Evolutionary conservation across 116 monocot species (phyloP).

Genomic region (Posidonia oceanica): DNA sequence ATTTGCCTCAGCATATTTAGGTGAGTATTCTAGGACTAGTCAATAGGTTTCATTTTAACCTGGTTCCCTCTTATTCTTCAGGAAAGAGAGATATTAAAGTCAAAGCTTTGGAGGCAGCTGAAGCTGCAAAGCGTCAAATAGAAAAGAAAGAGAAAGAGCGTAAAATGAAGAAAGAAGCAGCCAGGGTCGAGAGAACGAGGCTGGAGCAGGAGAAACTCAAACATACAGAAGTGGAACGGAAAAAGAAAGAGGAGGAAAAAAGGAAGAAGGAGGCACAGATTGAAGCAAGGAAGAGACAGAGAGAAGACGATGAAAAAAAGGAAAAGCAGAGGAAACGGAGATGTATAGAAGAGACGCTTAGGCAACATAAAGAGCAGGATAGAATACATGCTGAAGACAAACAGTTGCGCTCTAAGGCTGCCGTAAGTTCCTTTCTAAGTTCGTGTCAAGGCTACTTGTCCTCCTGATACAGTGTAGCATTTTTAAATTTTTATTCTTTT

Average conservation of each 20-base stretch:
- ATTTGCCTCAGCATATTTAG: too few species aligned
- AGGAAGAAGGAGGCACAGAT: conserved; percentile 35
- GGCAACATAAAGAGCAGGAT: conserved; percentile 17
- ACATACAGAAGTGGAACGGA: conserved; percentile 38
- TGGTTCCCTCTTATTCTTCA: conserved; percentile 5
- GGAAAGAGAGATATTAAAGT: conserved; percentile 80
- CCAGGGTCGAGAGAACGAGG: conserved; percentile 42
- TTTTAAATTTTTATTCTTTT: neutral
- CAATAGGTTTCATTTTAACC: too few species aligned
- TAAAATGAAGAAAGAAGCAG: conserved; percentile 62
- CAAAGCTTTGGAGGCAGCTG: conserved; percentile 82
- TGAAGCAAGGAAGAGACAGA: conserved; percentile 28
- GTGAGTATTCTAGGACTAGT: too few species aligned
- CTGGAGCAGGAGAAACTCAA: conserved; percentile 49
- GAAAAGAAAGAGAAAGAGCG: conserved; percentile 70
- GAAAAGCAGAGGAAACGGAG: conserved; percentile 44
- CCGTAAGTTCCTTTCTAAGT: conserved; percentile 10
- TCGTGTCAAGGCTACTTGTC: neutral
- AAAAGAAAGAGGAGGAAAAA: conserved; percentile 52
- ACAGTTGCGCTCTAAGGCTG: conserved; percentile 17
- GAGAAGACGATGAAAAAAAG: conserved; percentile 25
- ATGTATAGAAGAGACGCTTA: conserved; percentile 32
- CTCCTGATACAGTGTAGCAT: neutral
- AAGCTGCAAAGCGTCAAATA: conserved; percentile 64
- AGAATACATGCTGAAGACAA: conserved; percentile 20